Evolutionary conservation across 495 filamentous ascomycete species (phyloP).

Genomic region (Xylaria cubensis): DNA sequence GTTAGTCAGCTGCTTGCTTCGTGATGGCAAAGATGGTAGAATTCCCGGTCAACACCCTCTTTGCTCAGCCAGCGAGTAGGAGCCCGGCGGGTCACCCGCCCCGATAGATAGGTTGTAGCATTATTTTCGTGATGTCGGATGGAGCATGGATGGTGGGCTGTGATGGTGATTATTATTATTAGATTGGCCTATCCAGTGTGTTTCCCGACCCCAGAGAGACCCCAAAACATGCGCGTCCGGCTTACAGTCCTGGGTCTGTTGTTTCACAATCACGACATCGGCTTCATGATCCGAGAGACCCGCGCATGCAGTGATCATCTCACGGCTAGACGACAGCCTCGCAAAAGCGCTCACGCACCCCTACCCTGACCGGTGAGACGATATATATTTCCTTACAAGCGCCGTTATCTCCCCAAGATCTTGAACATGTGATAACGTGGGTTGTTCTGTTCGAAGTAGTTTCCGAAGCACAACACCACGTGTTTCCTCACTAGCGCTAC

Average conservation of each 20-base stretch:
- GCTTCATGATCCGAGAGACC: slow-evolving; percentile 26
- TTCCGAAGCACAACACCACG: slow-evolving; percentile 8
- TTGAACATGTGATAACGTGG: not conserved
- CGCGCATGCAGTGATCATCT: slow-evolving; percentile 27
- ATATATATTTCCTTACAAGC: not conserved
- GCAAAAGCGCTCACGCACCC: slow-evolving; percentile 1
- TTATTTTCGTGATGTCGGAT: slow-evolving; percentile 24
- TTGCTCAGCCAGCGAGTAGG: slow-evolving; percentile 13
- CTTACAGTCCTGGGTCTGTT: slow-evolving; percentile 8
- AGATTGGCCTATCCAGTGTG: slow-evolving; percentile 20
- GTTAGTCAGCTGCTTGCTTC: not conserved
- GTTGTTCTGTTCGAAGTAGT: not conserved
- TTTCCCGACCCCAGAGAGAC: slow-evolving; percentile 22
- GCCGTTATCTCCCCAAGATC: slow-evolving; percentile 7
- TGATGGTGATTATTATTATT: slow-evolving; percentile 12
- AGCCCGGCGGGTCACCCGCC: slow-evolving; percentile 24
- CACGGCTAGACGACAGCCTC: slow-evolving; percentile 22
- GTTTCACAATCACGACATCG: slow-evolving; percentile 26
- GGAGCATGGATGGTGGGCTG: slow-evolving; percentile 18
- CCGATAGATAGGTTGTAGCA: slow-evolving; percentile 21
- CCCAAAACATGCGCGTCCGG: slow-evolving; percentile 17
- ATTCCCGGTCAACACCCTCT: slow-evolving; percentile 20
- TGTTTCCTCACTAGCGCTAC: slow-evolving; percentile 12
- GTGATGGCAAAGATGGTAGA: slow-evolving; percentile 15
- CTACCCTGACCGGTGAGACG: slow-evolving; percentile 18